These are phyloP conservation scores for Thraustochytrium striatum DNA, from an alignment of 352 stramenopile genomes.

Conservation along the genomic window DNA sequence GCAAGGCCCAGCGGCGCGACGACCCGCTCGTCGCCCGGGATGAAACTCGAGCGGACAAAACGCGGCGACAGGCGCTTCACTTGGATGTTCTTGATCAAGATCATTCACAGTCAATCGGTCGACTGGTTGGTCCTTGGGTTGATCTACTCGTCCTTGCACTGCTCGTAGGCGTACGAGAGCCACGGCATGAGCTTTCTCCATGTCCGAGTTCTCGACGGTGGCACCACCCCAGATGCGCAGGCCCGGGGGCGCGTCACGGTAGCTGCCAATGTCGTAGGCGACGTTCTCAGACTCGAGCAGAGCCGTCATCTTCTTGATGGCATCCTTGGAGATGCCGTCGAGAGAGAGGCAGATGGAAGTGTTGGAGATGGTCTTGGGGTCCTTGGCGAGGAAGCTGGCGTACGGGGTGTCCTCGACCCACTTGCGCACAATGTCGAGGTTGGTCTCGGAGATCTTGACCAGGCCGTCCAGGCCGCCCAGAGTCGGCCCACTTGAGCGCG, in stretches of 20 bases:
- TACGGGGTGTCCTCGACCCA: constrained; percentile 94
- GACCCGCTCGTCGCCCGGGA: no score
- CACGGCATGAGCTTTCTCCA: constrained; percentile 95
- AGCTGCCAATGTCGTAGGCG: constrained; percentile 95
- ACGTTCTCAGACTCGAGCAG: constrained; percentile 92
- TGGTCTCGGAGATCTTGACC: constrained; percentile 85
- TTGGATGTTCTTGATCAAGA: no score
- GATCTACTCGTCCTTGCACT: constrained; percentile 67
- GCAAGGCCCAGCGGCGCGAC: no score
- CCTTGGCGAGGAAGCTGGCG: constrained; percentile 93
- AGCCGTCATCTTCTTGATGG: constrained; percentile 94
- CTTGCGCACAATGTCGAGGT: constrained; percentile 88
- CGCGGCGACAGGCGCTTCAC: no score
- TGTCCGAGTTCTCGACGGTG: constrained; percentile 95
- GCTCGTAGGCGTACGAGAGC: constrained; percentile 94
- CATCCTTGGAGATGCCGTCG: constrained; percentile 73
- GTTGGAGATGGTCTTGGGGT: constrained; percentile 85
- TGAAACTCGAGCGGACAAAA: no score
- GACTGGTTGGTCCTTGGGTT: no score
- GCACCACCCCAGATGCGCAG: constrained; percentile 98
- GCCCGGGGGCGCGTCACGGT: constrained; percentile 92
- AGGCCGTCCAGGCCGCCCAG: constrained; percentile 87
- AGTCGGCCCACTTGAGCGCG: constrained; percentile 90
- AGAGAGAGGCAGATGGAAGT: constrained; percentile 95
- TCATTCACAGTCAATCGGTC: no score